phyloP scores from a whole-genome alignment of 345 rosid genomes.

The Pelargonium nanum region DNA sequence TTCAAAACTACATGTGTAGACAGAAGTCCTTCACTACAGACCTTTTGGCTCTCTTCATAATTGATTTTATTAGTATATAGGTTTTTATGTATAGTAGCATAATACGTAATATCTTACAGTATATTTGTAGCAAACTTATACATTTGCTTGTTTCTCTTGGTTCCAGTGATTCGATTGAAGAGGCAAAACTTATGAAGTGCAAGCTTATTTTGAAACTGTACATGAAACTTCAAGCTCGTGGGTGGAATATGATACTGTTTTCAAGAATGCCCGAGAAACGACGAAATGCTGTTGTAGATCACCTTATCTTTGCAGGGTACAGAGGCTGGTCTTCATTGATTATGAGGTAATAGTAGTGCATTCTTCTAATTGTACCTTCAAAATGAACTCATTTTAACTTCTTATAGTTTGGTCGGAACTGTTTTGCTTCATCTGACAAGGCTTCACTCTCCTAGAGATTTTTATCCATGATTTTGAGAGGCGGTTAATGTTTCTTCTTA shows the following conservation, averaged over 20 bases:
- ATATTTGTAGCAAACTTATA: conserved; percentile 5
- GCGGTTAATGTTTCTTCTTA: no score
- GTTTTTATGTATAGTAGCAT: background rate
- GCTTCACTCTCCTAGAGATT: no score
- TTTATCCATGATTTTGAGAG: no score
- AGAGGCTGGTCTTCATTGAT: conserved; percentile 51
- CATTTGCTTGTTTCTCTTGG: conserved; percentile 24
- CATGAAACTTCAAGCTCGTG: conserved; percentile 35
- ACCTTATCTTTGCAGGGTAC: conserved; percentile 46
- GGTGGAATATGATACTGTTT: conserved; percentile 51
- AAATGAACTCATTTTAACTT: no score
- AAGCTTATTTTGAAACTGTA: conserved; percentile 29
- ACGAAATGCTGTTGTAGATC: conserved; percentile 24
- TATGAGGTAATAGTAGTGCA: conserved; percentile 45
- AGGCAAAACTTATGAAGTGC: conserved; percentile 31
- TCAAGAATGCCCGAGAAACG: conserved; percentile 40
- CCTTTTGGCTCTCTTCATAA: no score
- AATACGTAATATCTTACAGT: background rate
- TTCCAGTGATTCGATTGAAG: conserved; percentile 25
- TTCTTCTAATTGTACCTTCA: conserved; percentile 2
- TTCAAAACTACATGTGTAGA: no score
- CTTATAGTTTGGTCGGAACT: background rate
- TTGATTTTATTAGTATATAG: no score
- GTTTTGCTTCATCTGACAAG: background rate
- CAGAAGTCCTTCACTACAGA: no score